These are phyloP conservation scores for Breynia disticha DNA, from an alignment of 441 rosid genomes.

Conservation along the genomic window DNA sequence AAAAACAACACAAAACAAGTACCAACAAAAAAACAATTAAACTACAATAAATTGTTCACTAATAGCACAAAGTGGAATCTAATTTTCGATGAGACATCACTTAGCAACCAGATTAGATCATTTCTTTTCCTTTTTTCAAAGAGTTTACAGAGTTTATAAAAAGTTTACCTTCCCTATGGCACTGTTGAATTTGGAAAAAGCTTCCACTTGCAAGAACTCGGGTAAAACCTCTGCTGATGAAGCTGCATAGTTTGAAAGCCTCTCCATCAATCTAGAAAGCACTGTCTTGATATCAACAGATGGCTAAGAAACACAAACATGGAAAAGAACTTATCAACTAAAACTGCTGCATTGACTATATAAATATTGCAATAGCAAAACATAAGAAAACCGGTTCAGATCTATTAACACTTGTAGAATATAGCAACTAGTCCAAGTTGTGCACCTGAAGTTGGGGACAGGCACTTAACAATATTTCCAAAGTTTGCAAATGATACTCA, in stretches of 20 bases:
- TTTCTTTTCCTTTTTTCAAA: not conserved
- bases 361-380: too few species aligned
- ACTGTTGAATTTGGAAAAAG: constrained; percentile 87
- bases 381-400: not conserved
- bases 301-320: constrained; percentile 46
- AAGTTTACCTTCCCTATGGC: constrained; percentile 87
- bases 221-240: constrained; percentile 81
- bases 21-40: too few species aligned
- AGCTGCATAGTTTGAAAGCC: constrained; percentile 94
- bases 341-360: too few species aligned
- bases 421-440: constrained; percentile 7
- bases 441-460: constrained; percentile 96
- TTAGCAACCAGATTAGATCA: not conserved
- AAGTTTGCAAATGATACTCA: constrained; percentile 97
- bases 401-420: not conserved
- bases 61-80: too few species aligned
- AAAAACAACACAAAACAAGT: not conserved
- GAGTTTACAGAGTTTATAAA: too few species aligned
- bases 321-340: too few species aligned
- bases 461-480: constrained; percentile 82
- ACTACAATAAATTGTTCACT: too few species aligned
- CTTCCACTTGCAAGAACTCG: constrained; percentile 98
- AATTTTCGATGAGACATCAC: not conserved
- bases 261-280: constrained; percentile 92
- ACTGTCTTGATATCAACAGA: constrained; percentile 95